These are phyloP conservation scores for Chrysochromulina tobinii DNA, from an alignment of 78 protist genomes.

Conservation along the genomic window DNA sequence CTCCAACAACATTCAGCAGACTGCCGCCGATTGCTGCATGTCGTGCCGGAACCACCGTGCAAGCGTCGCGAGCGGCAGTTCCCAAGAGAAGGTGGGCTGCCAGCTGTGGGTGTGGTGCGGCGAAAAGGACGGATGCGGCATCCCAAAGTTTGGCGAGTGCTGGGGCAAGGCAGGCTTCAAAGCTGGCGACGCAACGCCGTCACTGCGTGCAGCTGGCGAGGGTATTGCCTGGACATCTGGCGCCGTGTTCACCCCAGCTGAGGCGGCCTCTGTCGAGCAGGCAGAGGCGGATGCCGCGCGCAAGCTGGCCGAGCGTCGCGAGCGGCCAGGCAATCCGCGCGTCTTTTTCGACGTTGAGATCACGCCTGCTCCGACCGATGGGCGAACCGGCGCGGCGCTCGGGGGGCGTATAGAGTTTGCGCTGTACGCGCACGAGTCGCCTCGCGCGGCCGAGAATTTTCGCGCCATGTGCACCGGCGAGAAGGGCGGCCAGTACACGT, in stretches of 20 bases:
- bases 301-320: no score
- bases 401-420: no score
- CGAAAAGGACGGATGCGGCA: neutral
- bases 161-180: neutral
- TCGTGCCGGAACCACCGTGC: neutral
- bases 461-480: conserved; percentile 36
- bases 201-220: neutral
- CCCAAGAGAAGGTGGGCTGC: neutral
- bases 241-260: neutral
- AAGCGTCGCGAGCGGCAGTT: neutral
- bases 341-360: neutral
- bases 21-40: neutral
- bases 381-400: no score
- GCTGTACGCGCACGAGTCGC: neutral
- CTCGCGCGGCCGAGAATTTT: conserved; percentile 24
- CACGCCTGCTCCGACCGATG: neutral
- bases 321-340: neutral
- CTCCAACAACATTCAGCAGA: neutral
- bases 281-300: neutral
- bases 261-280: neutral
- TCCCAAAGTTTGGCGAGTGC: neutral
- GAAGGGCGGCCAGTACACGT: neutral
- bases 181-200: neutral
- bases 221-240: neutral
- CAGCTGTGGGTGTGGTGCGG: neutral